Base-by-base conservation (phyloP, 345 rosid species). In the Moricandia arvensis region DNA sequence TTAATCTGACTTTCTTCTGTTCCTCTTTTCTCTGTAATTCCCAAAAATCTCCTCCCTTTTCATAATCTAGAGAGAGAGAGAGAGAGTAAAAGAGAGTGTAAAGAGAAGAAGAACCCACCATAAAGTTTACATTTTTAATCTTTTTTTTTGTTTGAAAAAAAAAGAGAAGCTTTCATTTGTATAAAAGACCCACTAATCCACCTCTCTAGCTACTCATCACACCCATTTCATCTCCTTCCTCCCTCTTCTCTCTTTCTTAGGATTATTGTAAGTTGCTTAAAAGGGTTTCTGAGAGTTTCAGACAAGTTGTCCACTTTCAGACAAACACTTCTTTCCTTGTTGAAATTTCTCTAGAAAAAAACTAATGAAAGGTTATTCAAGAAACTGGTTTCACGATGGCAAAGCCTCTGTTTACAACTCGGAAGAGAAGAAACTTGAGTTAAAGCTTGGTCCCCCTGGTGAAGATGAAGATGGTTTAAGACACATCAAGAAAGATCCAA, bases 361-460 rank as follows among this genome's bases (percentile, higher is more conserved):
- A 15, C 30, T 41, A 61, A 88, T 87, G 95, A 85, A 80, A 18
- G 80, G 84, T 71, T 65, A 59, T 75, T 75, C 84, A 26, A 87
- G 84, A 76, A 81, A 79, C 72, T 89, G 90, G 88, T 70, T 74
- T 43, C 67, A 72, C 16, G 83, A 73, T 51, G 79, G 74, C 9
- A 63, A 68, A 5, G 62, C 69, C 9, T 72, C 71, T 53, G 82
- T 70, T 75, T 67, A 80, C 65, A 79, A 82, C 27, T 70, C 85
- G 41, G 96, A 87, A 70, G 97, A 90, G 83, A 87, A 82, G 79
- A 86, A 88, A 78, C 97, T 95, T 53, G 99, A 95, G 78, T 89
- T 95, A 2, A 92, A 93, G 86, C 97, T 95, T 62, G 98, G 90
- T 80, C 98, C 90, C 11, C 99, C 99, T 6, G 96, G 97, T 38